Evolutionary conservation across 768 basidiomycete species (phyloP).

Genomic region (Phylloporus rhodoxanthus): DNA sequence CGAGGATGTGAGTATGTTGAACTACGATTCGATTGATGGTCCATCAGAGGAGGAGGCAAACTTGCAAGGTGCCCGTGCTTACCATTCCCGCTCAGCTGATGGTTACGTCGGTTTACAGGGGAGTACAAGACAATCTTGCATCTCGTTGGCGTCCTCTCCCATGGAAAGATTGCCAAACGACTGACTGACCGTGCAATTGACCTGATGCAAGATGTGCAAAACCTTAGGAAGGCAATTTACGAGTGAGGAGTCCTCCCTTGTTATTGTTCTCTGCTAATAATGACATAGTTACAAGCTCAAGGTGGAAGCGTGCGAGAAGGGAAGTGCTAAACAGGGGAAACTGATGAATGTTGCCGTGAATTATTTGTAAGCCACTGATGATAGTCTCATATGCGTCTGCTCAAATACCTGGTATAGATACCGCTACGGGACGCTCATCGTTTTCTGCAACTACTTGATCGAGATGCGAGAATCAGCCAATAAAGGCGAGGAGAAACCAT

Average conservation of each 20-base stretch:
- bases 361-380: constrained; percentile 58
- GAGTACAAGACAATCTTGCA: constrained; percentile 97
- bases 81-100: not conserved
- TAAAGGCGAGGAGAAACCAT: constrained; percentile 42
- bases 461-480: constrained; percentile 47
- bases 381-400: constrained; percentile 6
- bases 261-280: not conserved
- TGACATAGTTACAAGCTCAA: constrained; percentile 80
- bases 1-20: constrained; percentile 33
- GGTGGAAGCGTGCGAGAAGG: constrained; percentile 74
- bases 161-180: constrained; percentile 90
- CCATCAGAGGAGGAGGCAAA: constrained; percentile 86
- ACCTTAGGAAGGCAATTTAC: constrained; percentile 90
- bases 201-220: constrained; percentile 94
- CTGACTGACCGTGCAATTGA: constrained; percentile 87
- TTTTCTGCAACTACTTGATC: constrained; percentile 91
- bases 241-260: constrained; percentile 51
- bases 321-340: constrained; percentile 70
- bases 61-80: constrained; percentile 55
- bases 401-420: constrained; percentile 42
- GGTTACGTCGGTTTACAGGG: constrained; percentile 41
- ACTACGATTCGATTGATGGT: constrained; percentile 71
- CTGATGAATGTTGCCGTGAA: constrained; percentile 75
- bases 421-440: constrained; percentile 87
- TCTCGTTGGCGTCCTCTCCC: constrained; percentile 83